These are phyloP conservation scores for Raffaelea albimanens DNA, from an alignment of 2,329 filamentous ascomycete genomes.

Conservation along the genomic window DNA sequence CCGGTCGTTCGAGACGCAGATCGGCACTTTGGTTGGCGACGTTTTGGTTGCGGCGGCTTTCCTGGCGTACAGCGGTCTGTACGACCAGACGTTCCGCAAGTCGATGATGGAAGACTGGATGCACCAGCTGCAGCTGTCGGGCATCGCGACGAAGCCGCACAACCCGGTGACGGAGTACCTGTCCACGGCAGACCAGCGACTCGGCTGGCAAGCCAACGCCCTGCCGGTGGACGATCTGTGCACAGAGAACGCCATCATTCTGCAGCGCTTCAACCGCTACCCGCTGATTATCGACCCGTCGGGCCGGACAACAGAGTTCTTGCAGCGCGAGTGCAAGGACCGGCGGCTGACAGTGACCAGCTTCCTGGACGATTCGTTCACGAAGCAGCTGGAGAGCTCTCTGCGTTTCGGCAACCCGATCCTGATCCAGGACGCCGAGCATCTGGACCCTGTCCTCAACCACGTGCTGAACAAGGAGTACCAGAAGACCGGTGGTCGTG, in stretches of 20 bases:
- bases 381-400: slow-evolving; percentile 94
- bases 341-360: slow-evolving; percentile 92
- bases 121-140: slow-evolving; percentile 85
- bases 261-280: slow-evolving; percentile 97
- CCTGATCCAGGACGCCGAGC: slow-evolving; percentile 94
- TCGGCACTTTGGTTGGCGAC: slow-evolving; percentile 90
- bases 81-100: slow-evolving; percentile 96
- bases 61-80: slow-evolving; percentile 91
- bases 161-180: slow-evolving; percentile 95
- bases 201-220: slow-evolving; percentile 90
- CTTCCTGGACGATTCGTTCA: slow-evolving; percentile 95
- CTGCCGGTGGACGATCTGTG: slow-evolving; percentile 94
- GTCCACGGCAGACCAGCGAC: slow-evolving; percentile 88
- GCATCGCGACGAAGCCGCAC: slow-evolving; percentile 83
- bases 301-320: slow-evolving; percentile 85
- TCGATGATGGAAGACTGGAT: slow-evolving; percentile 97
- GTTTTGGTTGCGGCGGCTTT: slow-evolving; percentile 95
- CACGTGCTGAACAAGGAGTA: slow-evolving; percentile 99
- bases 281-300: slow-evolving; percentile 97
- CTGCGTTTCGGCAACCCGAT: slow-evolving; percentile 97
- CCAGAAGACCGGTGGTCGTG: slow-evolving; percentile 94
- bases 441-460: slow-evolving; percentile 93
- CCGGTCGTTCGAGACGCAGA: slow-evolving; percentile 96
- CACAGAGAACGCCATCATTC: slow-evolving; percentile 95
- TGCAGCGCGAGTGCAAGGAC: slow-evolving; percentile 90